Evolutionary conservation across 306 rosid species (phyloP), one percentile per base, ranked within the genome.

Genomic region (Quercus ilex): DNA sequence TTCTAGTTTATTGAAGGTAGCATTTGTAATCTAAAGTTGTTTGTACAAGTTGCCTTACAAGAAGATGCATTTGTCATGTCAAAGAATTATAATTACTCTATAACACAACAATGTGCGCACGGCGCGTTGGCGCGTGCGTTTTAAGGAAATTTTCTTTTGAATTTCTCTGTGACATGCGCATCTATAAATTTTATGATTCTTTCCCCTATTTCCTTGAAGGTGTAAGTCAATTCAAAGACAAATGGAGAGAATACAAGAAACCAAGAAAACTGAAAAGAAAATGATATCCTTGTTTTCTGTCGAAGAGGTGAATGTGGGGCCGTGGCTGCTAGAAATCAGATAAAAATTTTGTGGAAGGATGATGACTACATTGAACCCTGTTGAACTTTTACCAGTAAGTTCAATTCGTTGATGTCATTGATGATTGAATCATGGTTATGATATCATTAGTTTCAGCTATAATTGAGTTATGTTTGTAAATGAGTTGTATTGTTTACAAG

Each of bases 311-410:
- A 93, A 76, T 81, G 83, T 67, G 97, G 91, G 41, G 99, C 98
- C 20, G 94, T 95, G 77, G 98, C 89, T 19, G 82, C 92, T 31
- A 96, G 96, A 71, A 93, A 93, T 85, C 97, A 86, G 69, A 87
- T 95, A 75, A 93, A 94, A 26, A 83, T 93, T 89, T 76, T 95
- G 72, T 87, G 83, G 71, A 88, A 91, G 83, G 89, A 89, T 81
- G 97, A 91, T 76, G 91, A 90, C 71, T 95, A 89, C 87, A 80
- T 75, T 2, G 84, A 86, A 79, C 91, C 2, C 2, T 85, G 90
- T 77, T 93, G 96, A 77, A 75, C 83, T 79, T 95, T 95, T 85
- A 83, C 85, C 59, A 20, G 99, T 95, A 81, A 89, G 87, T 5
- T 72, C 71, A 31, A 52, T 19, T 76, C 65, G 71, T 41, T 69